Evolutionary conservation across 2,329 filamentous ascomycete genomes (phyloP).

Genomic region (Aspergillus fumigatiaffinis): DNA sequence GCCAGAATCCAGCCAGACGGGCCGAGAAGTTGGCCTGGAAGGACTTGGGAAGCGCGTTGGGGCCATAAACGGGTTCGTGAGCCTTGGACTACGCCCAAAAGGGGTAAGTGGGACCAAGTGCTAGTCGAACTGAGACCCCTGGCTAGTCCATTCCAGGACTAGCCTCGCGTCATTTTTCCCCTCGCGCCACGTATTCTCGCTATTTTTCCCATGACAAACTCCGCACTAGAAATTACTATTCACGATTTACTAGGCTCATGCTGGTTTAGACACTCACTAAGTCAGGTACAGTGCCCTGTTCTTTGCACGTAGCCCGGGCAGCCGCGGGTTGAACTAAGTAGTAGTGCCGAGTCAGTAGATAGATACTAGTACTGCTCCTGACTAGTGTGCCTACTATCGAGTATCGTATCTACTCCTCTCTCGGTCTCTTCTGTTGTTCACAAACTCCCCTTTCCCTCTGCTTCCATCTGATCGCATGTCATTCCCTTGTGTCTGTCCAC

Average conservation of each 20-base stretch:
- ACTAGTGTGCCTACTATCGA: neutral
- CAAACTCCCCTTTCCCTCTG: slow-evolving; percentile 1
- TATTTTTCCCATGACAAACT: neutral
- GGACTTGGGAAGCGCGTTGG: neutral
- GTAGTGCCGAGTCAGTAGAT: no score
- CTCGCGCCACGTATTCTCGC: slow-evolving; percentile 8
- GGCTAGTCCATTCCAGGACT: slow-evolving; percentile 8
- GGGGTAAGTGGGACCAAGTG: neutral
- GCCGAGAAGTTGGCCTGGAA: neutral
- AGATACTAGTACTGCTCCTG: neutral
- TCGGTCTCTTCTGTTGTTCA: slow-evolving; percentile 3
- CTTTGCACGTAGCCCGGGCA: neutral
- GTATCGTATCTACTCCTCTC: slow-evolving; percentile 1
- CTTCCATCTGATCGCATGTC: neutral
- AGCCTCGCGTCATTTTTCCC: neutral
- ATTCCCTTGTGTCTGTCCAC: neutral
- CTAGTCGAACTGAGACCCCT: slow-evolving; percentile 6
- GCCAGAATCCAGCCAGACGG: neutral
- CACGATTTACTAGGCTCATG: neutral
- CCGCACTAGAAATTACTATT: neutral
- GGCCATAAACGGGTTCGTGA: neutral
- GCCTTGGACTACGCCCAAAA: neutral
- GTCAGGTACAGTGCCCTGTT: neutral
- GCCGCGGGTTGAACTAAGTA: no score
- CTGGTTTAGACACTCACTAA: neutral